phyloP scores from a whole-genome alignment of 1,139 yeast species.

The Geotrichum candidum region DNA sequence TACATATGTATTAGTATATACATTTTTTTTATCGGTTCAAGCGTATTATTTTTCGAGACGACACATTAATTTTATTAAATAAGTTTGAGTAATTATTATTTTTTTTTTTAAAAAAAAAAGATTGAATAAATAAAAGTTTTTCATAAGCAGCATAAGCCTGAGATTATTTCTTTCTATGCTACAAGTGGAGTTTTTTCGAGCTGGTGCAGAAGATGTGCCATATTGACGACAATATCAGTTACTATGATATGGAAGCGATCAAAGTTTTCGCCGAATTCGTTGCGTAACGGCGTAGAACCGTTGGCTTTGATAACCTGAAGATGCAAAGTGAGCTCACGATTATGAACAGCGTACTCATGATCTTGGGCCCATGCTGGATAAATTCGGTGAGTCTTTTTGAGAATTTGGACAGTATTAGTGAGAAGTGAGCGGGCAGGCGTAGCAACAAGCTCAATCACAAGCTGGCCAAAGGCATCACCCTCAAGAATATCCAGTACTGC shows the following conservation, averaged over 20 bases:
- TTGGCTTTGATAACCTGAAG: constrained; percentile 18
- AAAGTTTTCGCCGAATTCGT: constrained; percentile 20
- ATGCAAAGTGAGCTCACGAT: constrained; percentile 21
- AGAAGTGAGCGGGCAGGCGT: constrained; percentile 2
- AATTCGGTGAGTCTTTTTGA: constrained; percentile 21
- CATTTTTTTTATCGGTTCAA: no score
- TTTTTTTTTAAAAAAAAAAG: no score
- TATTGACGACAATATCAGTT: constrained; percentile 22
- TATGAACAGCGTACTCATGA: constrained; percentile 22
- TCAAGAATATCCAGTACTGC: constrained; percentile 20
- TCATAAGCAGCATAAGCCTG: neutral
- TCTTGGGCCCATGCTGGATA: constrained; percentile 22
- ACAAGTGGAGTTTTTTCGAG: neutral
- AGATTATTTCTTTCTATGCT: neutral
- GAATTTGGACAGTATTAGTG: constrained; percentile 1
- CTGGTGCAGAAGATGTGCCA: constrained; percentile 21
- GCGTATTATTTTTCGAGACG: no score
- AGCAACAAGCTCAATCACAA: constrained; percentile 19
- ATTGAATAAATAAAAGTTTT: no score
- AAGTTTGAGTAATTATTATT: no score
- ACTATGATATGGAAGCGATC: constrained; percentile 20
- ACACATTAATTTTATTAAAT: no score
- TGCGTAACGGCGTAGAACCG: neutral
- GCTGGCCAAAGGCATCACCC: constrained; percentile 23
- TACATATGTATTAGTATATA: neutral